Base-by-base conservation (phyloP, 768 basidiomycete genomes). In the Myochromella boudieri region DNA sequence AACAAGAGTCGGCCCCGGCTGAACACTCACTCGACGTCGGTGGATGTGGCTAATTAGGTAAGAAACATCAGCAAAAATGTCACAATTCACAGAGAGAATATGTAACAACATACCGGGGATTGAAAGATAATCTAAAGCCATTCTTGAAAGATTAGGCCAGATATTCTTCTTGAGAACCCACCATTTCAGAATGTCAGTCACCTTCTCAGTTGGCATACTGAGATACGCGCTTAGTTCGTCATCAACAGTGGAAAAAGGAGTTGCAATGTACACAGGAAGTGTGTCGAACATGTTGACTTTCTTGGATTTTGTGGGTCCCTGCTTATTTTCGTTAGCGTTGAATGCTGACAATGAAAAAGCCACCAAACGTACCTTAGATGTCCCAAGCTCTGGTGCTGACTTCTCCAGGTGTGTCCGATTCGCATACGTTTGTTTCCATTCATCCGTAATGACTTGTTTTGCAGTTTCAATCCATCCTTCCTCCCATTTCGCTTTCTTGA, bases 391-490 rank as follows among this genome's bases (percentile, higher is more conserved):
- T 24, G 37, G 18, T 32, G 44, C 28, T 14, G 28, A 9, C 20
- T 31, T 32, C 18, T 14, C n/a, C n/a, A 20, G 1, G 29, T 6
- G 21, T 42, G 33, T n/a, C 28, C 18, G 3, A 4, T 21, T 18
- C 22, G 28, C 40, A 15, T 54, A 48, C 10, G 37, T 17, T 4
- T 27, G 28, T 20, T 60, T 39, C 29, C 40, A 66, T 37, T 60
- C 60, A 1, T 57, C 48, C 1, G 27, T 9, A 6, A 63, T 51
- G 12, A 68, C 53, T 4, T 51, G 44, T 31, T 51, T 34, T 2
- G 67, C 62, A 0, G 51, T 57, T 0, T 53, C 34, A 15, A 70
- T 62, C 68, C 69, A 72, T 8, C 41, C 42, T 0, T 45, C 20
- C 2, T 55, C 47, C 70, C 69, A 71, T 1, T 48, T 36, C 1